Evolutionary conservation across 768 basidiomycete genomes (phyloP), one percentile per base, ranked within the genome.

Genomic region (Boletus patriciae): DNA sequence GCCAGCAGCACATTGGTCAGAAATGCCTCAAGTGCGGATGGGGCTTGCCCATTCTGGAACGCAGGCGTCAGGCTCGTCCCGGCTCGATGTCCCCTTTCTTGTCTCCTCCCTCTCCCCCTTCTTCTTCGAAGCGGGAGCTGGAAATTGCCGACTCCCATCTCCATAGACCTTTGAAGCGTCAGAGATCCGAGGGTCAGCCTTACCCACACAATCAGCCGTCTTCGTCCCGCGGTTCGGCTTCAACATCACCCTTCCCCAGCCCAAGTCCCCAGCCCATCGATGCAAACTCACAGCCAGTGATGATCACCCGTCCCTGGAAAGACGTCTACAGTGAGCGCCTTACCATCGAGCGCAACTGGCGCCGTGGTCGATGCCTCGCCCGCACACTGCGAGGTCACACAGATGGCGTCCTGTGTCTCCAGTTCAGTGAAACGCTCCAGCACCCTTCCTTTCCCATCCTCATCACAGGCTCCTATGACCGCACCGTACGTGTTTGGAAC

Each of bases 271-370:
- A 34, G 19, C 43, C 62, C 36, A 15, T 48, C 16, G 58, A 60
- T 69, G 59, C 66, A 71, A 53, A 61, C 72, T 44, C 65, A 10
- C 65, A 49, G 19, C 12, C 50, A 13, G 65, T 72, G 25, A 75
- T 77, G 16, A 64, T 82, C 57, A 95, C 92, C 16, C 85, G 94
- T 43, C 97, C 96, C 0, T 99, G 97, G 97, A 99, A 99, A 71
- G 87, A 91, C 61, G 96, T 99, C 19, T 99, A 98, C 73, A 92
- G 90, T 68, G 97, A 99, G 71, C 88, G 97, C n/a, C 85, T 98
- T 72, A 86, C 88, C 19, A 84, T 99, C 43, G 97, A 98, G 74
- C 85, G 94, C 46, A 99, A 99, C 72, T 99, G 97, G 97, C 84
- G 96, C 19, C 87, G 92, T 44, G 96, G 96, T 11, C 85, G 92